Evolutionary conservation across 2,329 filamentous ascomycete species (phyloP), one percentile per base, ranked within the genome.

Genomic region (Lasiodiplodia sp.): DNA sequence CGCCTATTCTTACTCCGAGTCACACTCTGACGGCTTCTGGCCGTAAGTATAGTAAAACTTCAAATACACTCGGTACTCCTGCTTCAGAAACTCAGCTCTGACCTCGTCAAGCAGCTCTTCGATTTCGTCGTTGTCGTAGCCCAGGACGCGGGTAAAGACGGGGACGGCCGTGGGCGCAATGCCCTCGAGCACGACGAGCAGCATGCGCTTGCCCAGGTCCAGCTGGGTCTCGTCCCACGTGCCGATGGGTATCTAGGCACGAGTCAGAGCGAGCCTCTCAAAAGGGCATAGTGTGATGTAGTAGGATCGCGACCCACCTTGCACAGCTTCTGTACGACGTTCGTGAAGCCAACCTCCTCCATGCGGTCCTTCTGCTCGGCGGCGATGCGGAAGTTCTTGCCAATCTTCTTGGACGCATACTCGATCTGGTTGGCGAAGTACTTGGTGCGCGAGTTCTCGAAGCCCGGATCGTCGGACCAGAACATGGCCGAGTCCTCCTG

Each of bases 401-500:
- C 60, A 47, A 64, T 64, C 47, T 52, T 64, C 40, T 49, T 64
- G 18, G 60, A 64, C 11, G 60, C 60, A 28, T 38, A 52, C 25
- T 64, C 60, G 47, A 64, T 64, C 60, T 64, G 60, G 44, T 21
- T 51, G 60, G 47, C 60, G 31, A 64, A 64, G 60, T 64, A 49
- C 28, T 51, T 37, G 10, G 60, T 64, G 28, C 31, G 28, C 25
- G 60, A 64, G 28, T 23, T 12, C 4, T 64, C 60, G 47, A 64
- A 64, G 47, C 47, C 60, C 8, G 44, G 28, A 12, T 64, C 60
- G 60, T 64, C 60, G 60, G 60, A 64, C 60, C 60, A 64, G 60
- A 64, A 64, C 60, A 64, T 64, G 60, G 60, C 60, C 44, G 60
- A 62, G 47, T 77, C 76, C 70, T 86, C 84, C 71, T 85, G 83